phyloP scores from a whole-genome alignment of 2,329 filamentous ascomycete species.

The Trichophyton mentagrophytes region DNA sequence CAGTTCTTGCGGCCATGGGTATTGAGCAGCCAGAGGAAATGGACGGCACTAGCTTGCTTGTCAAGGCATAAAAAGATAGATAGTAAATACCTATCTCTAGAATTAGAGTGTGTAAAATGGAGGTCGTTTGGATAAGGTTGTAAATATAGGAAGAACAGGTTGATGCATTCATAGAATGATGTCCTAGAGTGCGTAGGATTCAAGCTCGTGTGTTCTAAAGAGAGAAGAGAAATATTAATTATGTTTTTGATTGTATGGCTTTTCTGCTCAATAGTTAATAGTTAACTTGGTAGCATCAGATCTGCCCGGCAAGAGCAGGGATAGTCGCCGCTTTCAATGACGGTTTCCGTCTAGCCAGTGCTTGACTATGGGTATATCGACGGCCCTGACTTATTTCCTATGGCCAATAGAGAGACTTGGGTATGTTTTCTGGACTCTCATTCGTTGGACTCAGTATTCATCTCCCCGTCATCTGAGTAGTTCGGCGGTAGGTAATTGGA shows the following conservation, averaged over 20 bases:
- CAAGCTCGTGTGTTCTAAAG: background rate
- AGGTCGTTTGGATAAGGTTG: background rate
- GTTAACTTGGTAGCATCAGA: background rate
- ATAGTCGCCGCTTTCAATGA: background rate
- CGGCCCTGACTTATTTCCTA: background rate
- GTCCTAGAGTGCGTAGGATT: background rate
- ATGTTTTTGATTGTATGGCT: background rate
- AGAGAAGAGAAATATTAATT: background rate
- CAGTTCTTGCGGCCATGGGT: constrained; percentile 79
- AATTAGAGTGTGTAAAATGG: background rate
- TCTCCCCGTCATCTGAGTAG: background rate
- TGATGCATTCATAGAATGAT: constrained; percentile 1
- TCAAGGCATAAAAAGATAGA: constrained; percentile 43
- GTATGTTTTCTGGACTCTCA: background rate
- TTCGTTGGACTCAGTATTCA: background rate
- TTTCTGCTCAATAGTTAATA: background rate
- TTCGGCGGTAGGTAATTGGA: background rate
- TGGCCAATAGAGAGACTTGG: background rate
- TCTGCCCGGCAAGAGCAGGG: background rate
- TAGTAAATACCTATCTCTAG: background rate
- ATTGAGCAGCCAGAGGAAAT: constrained; percentile 82
- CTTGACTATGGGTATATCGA: background rate
- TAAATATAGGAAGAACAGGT: background rate
- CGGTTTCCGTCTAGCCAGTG: background rate
- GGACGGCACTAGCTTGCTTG: constrained; percentile 71